A percentile compares a stretch with the other conserved stretches of the same genome.
Conservation (phyloP, 441 rosid species). For the Iberis amara region DNA sequence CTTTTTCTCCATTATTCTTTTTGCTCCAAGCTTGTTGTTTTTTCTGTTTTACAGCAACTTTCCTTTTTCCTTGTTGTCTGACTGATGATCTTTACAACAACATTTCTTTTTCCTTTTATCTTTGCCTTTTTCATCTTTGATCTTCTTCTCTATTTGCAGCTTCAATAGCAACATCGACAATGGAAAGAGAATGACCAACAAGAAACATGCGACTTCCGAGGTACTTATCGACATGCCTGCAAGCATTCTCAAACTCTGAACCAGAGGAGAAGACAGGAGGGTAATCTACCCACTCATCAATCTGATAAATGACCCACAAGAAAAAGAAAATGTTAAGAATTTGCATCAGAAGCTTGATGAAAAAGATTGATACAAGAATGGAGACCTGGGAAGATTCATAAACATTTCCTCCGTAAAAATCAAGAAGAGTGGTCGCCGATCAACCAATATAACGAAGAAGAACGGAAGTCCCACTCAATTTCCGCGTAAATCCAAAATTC, state of each 20-base stretch:
- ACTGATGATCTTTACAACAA: too few species aligned
- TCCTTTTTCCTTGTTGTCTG: too few species aligned
- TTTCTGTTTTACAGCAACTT: too few species aligned
- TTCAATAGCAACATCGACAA: conserved; percentile 70
- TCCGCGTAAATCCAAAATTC: conserved; percentile 30
- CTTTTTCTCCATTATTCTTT: too few species aligned
- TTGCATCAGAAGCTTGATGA: background rate
- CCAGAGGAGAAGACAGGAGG: conserved; percentile 59
- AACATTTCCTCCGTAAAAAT: conserved; percentile 48
- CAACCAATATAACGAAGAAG: conserved; percentile 67
- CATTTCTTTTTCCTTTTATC: too few species aligned
- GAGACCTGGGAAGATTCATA: conserved; percentile 58
- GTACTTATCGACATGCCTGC: conserved; percentile 46
- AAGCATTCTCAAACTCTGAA: conserved; percentile 77
- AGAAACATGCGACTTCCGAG: conserved; percentile 50
- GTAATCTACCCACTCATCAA: conserved; percentile 84
- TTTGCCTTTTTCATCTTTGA: too few species aligned
- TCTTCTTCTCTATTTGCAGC: too few species aligned
- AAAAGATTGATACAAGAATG: background rate
- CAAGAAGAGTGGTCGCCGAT: conserved; percentile 29
- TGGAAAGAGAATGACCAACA: conserved; percentile 59
- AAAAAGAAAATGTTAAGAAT: too few species aligned
- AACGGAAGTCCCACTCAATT: conserved; percentile 48
- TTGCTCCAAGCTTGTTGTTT: too few species aligned
- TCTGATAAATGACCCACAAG: conserved; percentile 37